These are phyloP conservation scores for Trichoderma cornu-damae DNA, from an alignment of 2,329 filamentous ascomycete genomes.

Conservation along the genomic window DNA sequence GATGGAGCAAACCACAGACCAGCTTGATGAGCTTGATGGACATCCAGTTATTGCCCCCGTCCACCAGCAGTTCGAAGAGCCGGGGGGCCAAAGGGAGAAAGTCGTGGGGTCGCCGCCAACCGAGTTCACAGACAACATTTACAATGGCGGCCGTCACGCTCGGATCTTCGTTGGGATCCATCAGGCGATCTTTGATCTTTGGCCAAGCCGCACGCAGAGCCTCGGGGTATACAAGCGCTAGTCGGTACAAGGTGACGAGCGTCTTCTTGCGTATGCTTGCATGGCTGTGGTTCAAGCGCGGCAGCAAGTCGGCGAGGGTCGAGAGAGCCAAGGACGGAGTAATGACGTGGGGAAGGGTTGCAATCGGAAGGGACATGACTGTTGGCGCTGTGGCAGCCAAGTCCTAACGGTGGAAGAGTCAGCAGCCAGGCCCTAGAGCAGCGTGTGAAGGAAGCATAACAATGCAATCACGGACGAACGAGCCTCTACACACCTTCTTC, in stretches of 20 bases:
- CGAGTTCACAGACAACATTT: constrained; percentile 93
- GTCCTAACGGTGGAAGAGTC: constrained; percentile 43
- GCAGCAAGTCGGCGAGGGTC: constrained; percentile 77
- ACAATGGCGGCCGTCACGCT: constrained; percentile 94
- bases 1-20: constrained; percentile 41
- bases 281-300: constrained; percentile 80
- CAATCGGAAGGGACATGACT: constrained; percentile 78
- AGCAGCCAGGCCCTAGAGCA: background rate
- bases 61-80: constrained; percentile 85
- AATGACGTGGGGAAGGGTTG: constrained; percentile 89
- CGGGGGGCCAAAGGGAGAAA: constrained; percentile 88
- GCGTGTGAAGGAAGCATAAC: background rate
- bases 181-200: constrained; percentile 89
- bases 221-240: constrained; percentile 95
- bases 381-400: constrained; percentile 66
- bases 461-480: no score
- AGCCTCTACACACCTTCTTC: constrained; percentile 70
- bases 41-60: constrained; percentile 98
- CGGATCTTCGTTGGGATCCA: constrained; percentile 83
- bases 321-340: constrained; percentile 89
- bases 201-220: constrained; percentile 90
- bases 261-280: constrained; percentile 90
- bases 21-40: constrained; percentile 98
- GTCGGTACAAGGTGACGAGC: constrained; percentile 85
- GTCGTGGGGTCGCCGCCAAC: constrained; percentile 88